These are phyloP conservation scores for Cryomyces minteri DNA, from an alignment of 495 filamentous ascomycete genomes.

Conservation along the genomic window DNA sequence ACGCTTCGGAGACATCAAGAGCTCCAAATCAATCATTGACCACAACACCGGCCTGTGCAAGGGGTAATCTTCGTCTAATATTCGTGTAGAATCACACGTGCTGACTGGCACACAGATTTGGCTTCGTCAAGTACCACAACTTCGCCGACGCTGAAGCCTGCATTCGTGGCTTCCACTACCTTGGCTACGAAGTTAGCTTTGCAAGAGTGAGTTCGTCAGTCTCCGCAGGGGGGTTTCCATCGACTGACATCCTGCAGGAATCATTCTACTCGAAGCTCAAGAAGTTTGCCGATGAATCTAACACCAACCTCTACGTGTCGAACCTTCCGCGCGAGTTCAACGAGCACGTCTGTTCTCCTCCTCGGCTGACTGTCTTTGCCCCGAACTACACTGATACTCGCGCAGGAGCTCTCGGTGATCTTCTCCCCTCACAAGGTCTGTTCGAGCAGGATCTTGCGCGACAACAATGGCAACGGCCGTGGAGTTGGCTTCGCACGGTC, in stretches of 20 bases:
- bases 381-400: constrained; percentile 9
- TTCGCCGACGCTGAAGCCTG: constrained; percentile 82
- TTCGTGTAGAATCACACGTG: neutral
- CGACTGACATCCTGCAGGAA: constrained; percentile 35
- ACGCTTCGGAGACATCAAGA: constrained; percentile 79
- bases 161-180: constrained; percentile 81
- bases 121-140: constrained; percentile 84
- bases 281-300: constrained; percentile 64
- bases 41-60: constrained; percentile 81
- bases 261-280: constrained; percentile 94
- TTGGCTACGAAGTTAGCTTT: constrained; percentile 93
- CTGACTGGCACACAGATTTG: constrained; percentile 41
- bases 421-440: constrained; percentile 72
- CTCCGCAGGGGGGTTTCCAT: neutral
- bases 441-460: constrained; percentile 84
- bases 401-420: constrained; percentile 51
- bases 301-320: constrained; percentile 93
- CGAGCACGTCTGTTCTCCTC: constrained; percentile 46
- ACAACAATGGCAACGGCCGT: constrained; percentile 75
- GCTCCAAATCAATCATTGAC: constrained; percentile 95
- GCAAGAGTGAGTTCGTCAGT: constrained; percentile 43
- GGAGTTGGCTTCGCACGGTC: constrained; percentile 96
- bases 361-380: neutral
- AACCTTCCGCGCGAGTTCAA: constrained; percentile 83
- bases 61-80: constrained; percentile 38